A percentile compares a stretch with the other conserved stretches of the same genome.
Conservation (phyloP, 2,329 filamentous ascomycete genomes). For the Cordyceps fumosorosea region DNA sequence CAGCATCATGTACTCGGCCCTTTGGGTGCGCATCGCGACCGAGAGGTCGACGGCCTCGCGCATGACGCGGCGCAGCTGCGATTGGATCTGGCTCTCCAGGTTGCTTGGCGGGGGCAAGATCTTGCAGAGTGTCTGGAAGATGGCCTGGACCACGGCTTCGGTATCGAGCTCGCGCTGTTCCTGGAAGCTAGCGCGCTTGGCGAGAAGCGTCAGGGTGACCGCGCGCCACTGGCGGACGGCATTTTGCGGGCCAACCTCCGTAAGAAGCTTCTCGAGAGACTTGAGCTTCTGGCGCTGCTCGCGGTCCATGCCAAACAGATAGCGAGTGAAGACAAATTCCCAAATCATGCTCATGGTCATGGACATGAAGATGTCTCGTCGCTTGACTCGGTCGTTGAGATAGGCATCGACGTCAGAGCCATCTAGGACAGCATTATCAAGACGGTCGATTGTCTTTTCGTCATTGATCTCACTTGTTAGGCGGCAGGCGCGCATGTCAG, state of each 20-base stretch:
- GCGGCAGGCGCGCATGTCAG: slow-evolving; percentile 82
- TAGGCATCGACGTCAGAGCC: slow-evolving; percentile 88
- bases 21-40: slow-evolving; percentile 94
- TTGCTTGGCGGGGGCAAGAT: slow-evolving; percentile 83
- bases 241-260: slow-evolving; percentile 76
- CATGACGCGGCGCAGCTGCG: slow-evolving; percentile 82
- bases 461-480: slow-evolving; percentile 78
- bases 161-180: slow-evolving; percentile 82
- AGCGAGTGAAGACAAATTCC: slow-evolving; percentile 97
- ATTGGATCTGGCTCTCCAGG: slow-evolving; percentile 71
- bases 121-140: slow-evolving; percentile 75
- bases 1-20: slow-evolving; percentile 97
- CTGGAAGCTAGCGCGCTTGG: slow-evolving; percentile 71
- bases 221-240: slow-evolving; percentile 98
- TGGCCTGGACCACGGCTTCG: slow-evolving; percentile 82
- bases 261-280: slow-evolving; percentile 82
- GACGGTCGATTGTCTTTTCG: slow-evolving; percentile 86
- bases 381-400: slow-evolving; percentile 77
- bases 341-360: slow-evolving; percentile 99
- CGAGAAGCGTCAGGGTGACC: slow-evolving; percentile 83
- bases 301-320: slow-evolving; percentile 96
- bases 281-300: slow-evolving; percentile 98
- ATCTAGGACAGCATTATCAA: slow-evolving; percentile 91
- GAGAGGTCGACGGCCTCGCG: slow-evolving; percentile 82
- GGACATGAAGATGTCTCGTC: slow-evolving; percentile 95